These are phyloP conservation scores for Candida lessepsii DNA, from an alignment of 805 yeast species.

Conservation along the genomic window DNA sequence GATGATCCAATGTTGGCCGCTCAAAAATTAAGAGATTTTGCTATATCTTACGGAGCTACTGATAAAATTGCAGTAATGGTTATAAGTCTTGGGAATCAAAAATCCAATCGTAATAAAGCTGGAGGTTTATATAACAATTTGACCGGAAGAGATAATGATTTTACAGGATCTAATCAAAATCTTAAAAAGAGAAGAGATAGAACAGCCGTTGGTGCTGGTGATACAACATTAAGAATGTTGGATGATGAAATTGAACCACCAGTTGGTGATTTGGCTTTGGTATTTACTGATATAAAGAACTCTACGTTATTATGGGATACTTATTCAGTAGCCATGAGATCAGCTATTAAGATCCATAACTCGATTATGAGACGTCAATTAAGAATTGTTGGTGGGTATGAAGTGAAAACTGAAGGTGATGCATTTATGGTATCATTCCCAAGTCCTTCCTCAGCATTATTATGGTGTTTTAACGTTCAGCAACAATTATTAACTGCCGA, in stretches of 20 bases:
- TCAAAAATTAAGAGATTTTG: constrained; percentile 88
- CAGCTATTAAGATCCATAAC: constrained; percentile 94
- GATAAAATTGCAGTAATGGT: constrained; percentile 82
- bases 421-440: constrained; percentile 98
- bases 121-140: constrained; percentile 37
- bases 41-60: constrained; percentile 84
- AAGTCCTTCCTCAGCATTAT: constrained; percentile 81
- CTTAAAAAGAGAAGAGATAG: constrained; percentile 30
- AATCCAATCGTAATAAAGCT: constrained; percentile 26
- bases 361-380: constrained; percentile 91
- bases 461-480: constrained; percentile 95
- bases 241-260: constrained; percentile 95
- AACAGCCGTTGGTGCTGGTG: constrained; percentile 52
- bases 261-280: constrained; percentile 89
- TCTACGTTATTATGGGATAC: constrained; percentile 94
- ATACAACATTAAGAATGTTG: constrained; percentile 74
- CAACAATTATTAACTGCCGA: constrained; percentile 75
- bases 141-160: constrained; percentile 37
- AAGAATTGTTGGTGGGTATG: constrained; percentile 93
- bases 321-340: constrained; percentile 89
- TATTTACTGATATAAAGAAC: constrained; percentile 94
- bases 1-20: constrained; percentile 90
- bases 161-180: constrained; percentile 23
- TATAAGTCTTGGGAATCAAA: constrained; percentile 60
- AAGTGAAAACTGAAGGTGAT: constrained; percentile 98